Evolutionary conservation across 2,329 filamentous ascomycete species (phyloP), one percentile per base, ranked within the genome.

Genomic region (Daldinia sp.): DNA sequence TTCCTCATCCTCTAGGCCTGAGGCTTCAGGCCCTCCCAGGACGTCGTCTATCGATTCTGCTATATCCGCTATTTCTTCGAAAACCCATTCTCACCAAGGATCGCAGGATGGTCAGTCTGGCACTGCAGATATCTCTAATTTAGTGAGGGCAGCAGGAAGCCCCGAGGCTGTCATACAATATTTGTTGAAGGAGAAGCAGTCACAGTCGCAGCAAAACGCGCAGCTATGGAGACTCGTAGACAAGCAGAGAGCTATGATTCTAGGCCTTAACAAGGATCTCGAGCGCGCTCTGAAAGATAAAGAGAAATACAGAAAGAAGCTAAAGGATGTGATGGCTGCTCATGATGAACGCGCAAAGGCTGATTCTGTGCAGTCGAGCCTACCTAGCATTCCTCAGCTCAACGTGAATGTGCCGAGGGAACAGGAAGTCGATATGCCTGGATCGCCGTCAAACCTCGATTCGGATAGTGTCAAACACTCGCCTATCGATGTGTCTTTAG

Each of bases 161-260:
- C 87, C 94, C 15, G 95, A 99, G 78, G 93, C 92, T 5, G 92
- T 97, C 4, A 93, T 99, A 67, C 88, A 93, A 73, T 93, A 96
- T 75, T 83, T 99, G 56, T 82, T 98, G 71, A 97, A 93, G 78
- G 96, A 99, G 78, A 98, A 98, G 79, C 90, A 95, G 70, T 92
- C 93, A 55, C 92, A 94, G 61, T 89, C 93, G 4, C 91, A 93
- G 73, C 96, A 98, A 77, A 98, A 98, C 78, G 86, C 90, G 18
- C 95, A 99, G 79, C 82, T 99, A 75, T 99, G 96, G 96, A 91
- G 94, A 57, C 83, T 99, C 53, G 94, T 99, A 56, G 95, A 98
- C 79, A 98, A 99, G 82, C 96, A 99, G 80, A 88, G 95, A 69
- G 90, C 93, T 15, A 94, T 99, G 90, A 94, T 99, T 61, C 81